Base-by-base conservation (phyloP, 345 rosid genomes). In the Rhodamnia argentea region DNA sequence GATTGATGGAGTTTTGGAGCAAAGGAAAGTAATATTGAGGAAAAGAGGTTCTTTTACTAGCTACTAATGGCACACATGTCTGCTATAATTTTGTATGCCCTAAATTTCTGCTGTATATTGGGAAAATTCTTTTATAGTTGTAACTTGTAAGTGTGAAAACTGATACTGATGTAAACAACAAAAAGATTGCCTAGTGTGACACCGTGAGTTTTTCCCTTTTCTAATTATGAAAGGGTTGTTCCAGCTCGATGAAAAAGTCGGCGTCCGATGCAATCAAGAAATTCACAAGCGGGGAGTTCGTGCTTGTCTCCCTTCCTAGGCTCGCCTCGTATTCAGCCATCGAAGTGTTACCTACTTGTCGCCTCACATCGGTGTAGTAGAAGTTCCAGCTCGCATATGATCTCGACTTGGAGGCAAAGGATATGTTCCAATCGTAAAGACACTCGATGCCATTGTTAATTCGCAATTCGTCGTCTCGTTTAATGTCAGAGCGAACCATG, bases 231-330 rank as follows among this genome's bases (percentile, higher is more conserved):
- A 59, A 13, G 0, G 10, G 15, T 59, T n/a, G n/a, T 60, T 27
- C 20, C 29, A 16, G 99, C 26, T 99, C 99, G 2, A 96, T 88
- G 84, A 97, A 97, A 85, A 94, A 97, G 89, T 97, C 97, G 1
- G 99, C 93, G 3, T 96, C 98, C 0, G 95, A 86, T 8, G 98
- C 99, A 98, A 97, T 97, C 84, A 96, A 85, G 91, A 97, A 96
- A 90, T 97, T 97, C 13, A 97, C 99, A 0, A 97, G 92, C 14
- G 99, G 99, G 88, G 96, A 94, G 90, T 97, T 95, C 0, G 99
- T 96, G 88, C 99, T 94, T n/a, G 91, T 96, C 89, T 95, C 90
- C 89, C 99, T 92, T 52, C 99, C 99, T 2, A 97, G 94, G 86
- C 99, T 97, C 0, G 94, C 95, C 90, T 97, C 99, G 5, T 96